Evolutionary conservation across 306 rosid genomes (phyloP), one percentile per base, ranked within the genome.

Genomic region (Macrotyloma uniflorum): DNA sequence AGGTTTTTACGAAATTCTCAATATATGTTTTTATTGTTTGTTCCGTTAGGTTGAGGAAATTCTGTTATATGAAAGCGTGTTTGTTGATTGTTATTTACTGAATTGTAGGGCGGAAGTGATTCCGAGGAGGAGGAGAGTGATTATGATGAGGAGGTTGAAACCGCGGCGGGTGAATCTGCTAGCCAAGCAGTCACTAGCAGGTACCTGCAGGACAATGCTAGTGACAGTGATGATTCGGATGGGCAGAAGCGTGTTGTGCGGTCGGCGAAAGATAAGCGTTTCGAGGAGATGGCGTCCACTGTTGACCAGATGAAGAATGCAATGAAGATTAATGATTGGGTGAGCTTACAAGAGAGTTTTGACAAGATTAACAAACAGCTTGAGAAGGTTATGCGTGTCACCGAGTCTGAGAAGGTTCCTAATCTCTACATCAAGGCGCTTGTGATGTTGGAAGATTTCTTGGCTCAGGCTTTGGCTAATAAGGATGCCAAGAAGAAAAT

Each of bases 231-330:
- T 8, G 96, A 90, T 14, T 74, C 90, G 0, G 97, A 87, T 61
- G 90, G 76, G 16, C 90, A 88, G 42, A 91, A 83, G 85, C 90
- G 98, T 0, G 89, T 89, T 2, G 89, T 96, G n/a, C 83, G 87
- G 72, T 96, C 99, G 0, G 94, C 97, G 0, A 93, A 93, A 74
- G 99, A 91, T 67, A 96, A 96, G 87, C 89, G 99, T 0, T 93
- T 91, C 2, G 97, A 96, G 79, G 98, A 96, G 79, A 83, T 93
- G 90, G 85, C 89, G 22, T 87, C 96, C 2, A 90, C 99, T 0
- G 96, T 90, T 2, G 97, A 93, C 32, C 99, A 96, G 82, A 91
- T 96, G 96, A 93, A 90, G 85, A 96, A 96, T 87, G 99, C 98
- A 0, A 93, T 91, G 89, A 96, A 96, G 74, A 96, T 96, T 35